A percentile compares a stretch with the other conserved stretches of the same genome.
phyloP scores from a whole-genome alignment of 1,284 basidiomycete species.

The Wallemia mellicola region DNA sequence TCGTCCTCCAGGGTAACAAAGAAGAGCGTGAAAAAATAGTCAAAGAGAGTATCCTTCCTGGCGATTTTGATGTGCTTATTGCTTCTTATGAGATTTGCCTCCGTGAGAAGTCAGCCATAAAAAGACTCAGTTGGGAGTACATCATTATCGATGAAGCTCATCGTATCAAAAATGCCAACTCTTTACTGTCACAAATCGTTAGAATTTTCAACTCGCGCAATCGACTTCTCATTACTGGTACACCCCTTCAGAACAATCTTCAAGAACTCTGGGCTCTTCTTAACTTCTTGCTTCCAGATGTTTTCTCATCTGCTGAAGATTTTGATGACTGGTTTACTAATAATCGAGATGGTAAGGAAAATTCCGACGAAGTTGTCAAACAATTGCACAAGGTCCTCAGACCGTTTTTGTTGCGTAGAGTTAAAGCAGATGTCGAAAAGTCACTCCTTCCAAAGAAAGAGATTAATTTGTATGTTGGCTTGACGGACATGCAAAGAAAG shows the following conservation, averaged over 20 bases:
- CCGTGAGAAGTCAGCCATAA: slow-evolving; percentile 67
- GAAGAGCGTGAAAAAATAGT: slow-evolving; percentile 49
- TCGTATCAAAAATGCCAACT: slow-evolving; percentile 97
- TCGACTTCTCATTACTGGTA: slow-evolving; percentile 80
- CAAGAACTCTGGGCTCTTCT: slow-evolving; percentile 88
- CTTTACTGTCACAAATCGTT: slow-evolving; percentile 81
- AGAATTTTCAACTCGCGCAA: slow-evolving; percentile 67
- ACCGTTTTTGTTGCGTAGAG: slow-evolving; percentile 75
- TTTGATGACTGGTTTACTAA: slow-evolving; percentile 43
- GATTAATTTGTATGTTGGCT: slow-evolving; percentile 91
- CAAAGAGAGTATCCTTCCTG: slow-evolving; percentile 41
- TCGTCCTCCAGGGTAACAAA: slow-evolving; percentile 56
- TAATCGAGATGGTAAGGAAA: slow-evolving; percentile 37
- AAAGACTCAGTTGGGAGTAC: slow-evolving; percentile 92
- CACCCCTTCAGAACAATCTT: slow-evolving; percentile 86
- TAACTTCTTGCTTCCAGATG: slow-evolving; percentile 62
- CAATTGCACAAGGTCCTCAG: slow-evolving; percentile 89
- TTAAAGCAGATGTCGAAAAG: slow-evolving; percentile 96
- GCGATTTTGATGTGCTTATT: slow-evolving; percentile 80
- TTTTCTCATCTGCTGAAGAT: slow-evolving; percentile 35
- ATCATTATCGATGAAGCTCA: slow-evolving; percentile 98
- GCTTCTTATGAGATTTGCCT: slow-evolving; percentile 95
- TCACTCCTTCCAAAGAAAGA: slow-evolving; percentile 90
- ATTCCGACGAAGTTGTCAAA: slow-evolving; percentile 60
- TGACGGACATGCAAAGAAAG: slow-evolving; percentile 92